Base-by-base conservation (phyloP, 495 filamentous ascomycete genomes). In the Pseudotulostoma volvatum region DNA sequence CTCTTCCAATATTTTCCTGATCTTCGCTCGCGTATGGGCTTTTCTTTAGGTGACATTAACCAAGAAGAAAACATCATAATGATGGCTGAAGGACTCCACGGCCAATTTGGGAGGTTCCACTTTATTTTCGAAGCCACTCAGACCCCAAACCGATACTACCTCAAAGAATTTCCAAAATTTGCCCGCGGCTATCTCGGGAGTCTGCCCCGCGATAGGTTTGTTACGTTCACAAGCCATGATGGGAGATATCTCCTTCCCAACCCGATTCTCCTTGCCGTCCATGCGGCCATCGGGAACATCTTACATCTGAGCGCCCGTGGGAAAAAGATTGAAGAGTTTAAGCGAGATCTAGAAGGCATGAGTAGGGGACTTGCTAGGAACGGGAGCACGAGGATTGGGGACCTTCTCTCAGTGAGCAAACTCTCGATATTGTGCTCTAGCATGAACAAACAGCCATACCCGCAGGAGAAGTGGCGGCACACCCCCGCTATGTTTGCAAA, bases 211-310 rank as follows among this genome's bases (percentile, higher is more conserved):
- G 20, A n/a, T n/a, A 20, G 34, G 20, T 18, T 3, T 19, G n/a
- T 37, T 4, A 14, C 9, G 13, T 3, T 44, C 17, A 28, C 18
- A 28, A 36, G 21, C 31, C 37, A 40, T 15, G 42, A 44, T 16
- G n/a, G 25, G 9, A 37, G 31, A 18, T 40, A 32, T 14, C 37
- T 37, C 23, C 4, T 32, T 21, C 42, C 38, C 28, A 31, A 36
- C 11, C 32, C 19, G 14, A 25, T 19, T 18, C 23, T 44, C 13
- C 28, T 40, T 19, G 32, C 31, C 14, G 32, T 44, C 14, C 42
- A 44, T 33, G 31, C 37, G n/a, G 32, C 37, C 19, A 34, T 44
- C 20, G 42, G 28, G 1, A 44, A 44, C 2, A 40, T 44, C 18
- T 33, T 44, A 16, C 31, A 44, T 23, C 36, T 37, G 18, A 44